Base-by-base conservation (phyloP, 108 stramenopile species). In the Nitzschia sp. region DNA sequence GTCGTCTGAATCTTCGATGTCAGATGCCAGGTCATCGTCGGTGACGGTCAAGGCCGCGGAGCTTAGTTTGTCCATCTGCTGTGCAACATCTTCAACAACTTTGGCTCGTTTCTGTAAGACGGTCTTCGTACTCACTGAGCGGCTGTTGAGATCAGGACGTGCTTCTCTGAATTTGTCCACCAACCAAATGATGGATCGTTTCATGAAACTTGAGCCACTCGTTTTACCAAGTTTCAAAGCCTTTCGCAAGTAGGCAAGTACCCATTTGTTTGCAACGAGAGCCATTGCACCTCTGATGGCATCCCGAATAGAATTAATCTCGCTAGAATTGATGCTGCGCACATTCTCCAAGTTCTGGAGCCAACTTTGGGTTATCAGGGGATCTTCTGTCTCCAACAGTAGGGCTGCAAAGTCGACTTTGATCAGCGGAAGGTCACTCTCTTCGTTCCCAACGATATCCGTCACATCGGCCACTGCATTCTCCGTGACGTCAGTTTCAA, bases 371-470 rank as follows among this genome's bases (percentile, higher is more conserved):
- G 93, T 94, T n/a, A 91, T 74, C 1, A 76, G 61, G 17, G 87
- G 76, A 63, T 94, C 90, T 83, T 94, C 93, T 0, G 79, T 73
- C 41, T 83, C 82, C 45, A 78, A 72, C 31, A 94, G 53, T 47
- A 94, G 59, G 32, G 85, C 83, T n/a, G 79, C 88, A 76, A 94
- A 82, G 48, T 94, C 90, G 29, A 89, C 78, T 45, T 88, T 89
- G 26, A 94, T 86, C 26, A 88, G 81, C 6, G 93, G 88, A 31
- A 69, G 50, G 33, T 79, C 85, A 27, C 72, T 81, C 30, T 80
- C 83, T 41, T 71, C 82, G 11, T 64, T 61, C 31, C 73, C 78
- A 2, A 64, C 71, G 17, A 53, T 72, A 35, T 85, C 85, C 36
- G 60, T 55, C 27, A 56, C 34, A 23, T 58, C 73, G 16, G 34